phyloP scores from a whole-genome alignment of 176 grass and related monocot genomes.

The Urochloa ruziziensis region DNA sequence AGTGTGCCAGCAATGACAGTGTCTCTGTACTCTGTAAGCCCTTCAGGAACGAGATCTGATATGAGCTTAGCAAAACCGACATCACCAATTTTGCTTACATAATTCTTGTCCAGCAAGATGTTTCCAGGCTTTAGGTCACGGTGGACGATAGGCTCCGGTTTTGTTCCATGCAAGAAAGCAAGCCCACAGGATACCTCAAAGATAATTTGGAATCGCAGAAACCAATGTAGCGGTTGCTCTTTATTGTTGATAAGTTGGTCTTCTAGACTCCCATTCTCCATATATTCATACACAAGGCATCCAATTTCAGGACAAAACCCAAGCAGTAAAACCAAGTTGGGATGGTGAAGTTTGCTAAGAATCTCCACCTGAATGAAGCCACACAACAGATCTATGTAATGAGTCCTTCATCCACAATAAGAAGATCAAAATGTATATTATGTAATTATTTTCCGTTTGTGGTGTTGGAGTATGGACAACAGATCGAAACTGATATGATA shows the following conservation, averaged over 20 bases:
- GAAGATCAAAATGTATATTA: not conserved
- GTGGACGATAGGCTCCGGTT: slow-evolving; percentile 88
- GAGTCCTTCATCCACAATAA: not conserved
- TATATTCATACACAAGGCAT: slow-evolving; percentile 86
- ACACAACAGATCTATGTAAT: slow-evolving; percentile 12
- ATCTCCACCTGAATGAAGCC: slow-evolving; percentile 58
- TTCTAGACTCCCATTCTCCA: slow-evolving; percentile 86
- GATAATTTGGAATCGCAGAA: slow-evolving; percentile 69
- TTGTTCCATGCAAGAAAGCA: slow-evolving; percentile 75
- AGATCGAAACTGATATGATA: not conserved
- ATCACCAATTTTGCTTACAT: slow-evolving; percentile 85
- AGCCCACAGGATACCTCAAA: slow-evolving; percentile 79
- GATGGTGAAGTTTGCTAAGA: slow-evolving; percentile 80
- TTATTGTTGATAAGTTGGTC: slow-evolving; percentile 57
- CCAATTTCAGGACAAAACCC: slow-evolving; percentile 83
- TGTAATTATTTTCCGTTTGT: not conserved
- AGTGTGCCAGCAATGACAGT: slow-evolving; percentile 78
- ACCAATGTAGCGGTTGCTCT: slow-evolving; percentile 67
- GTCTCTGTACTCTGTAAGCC: slow-evolving; percentile 81
- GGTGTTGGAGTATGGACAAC: not conserved
- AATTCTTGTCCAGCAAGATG: slow-evolving; percentile 85
- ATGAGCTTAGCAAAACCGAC: slow-evolving; percentile 84
- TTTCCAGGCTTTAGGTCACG: slow-evolving; percentile 94
- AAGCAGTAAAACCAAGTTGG: slow-evolving; percentile 73
- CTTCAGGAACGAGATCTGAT: slow-evolving; percentile 72